Evolutionary conservation across 108 stramenopile species (phyloP).

Genomic region (Skeletonema marinoi): DNA sequence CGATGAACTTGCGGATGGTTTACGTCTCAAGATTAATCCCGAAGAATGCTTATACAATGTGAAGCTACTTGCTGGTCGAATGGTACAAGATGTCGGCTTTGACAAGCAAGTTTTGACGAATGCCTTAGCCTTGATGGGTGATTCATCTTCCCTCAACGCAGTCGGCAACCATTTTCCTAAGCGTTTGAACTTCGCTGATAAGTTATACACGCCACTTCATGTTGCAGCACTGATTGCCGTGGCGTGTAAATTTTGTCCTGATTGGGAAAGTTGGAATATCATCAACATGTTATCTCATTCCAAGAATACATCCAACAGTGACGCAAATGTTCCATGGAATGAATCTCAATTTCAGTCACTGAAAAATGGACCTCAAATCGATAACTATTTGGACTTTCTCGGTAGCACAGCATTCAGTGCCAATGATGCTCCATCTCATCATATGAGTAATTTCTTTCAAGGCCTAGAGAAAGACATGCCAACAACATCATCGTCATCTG

Average conservation of each 20-base stretch:
- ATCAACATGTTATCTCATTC: conserved; percentile 16
- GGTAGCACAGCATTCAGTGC: conserved; percentile 43
- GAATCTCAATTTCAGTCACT: conserved; percentile 44
- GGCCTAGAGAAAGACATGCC: conserved; percentile 4
- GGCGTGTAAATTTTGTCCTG: conserved; percentile 58
- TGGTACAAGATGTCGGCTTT: conserved; percentile 61
- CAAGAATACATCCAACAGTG: not conserved
- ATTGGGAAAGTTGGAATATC: conserved; percentile 54
- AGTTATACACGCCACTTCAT: conserved; percentile 36
- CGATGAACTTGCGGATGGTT: not conserved
- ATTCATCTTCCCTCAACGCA: not conserved
- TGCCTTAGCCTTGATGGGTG: conserved; percentile 55
- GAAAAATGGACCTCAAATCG: conserved; percentile 46
- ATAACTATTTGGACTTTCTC: conserved; percentile 54
- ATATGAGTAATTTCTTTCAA: conserved; percentile 25
- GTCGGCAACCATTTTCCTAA: conserved; percentile 1
- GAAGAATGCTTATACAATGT: conserved; percentile 38
- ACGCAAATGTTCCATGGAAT: conserved; percentile 48
- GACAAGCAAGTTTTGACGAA: conserved; percentile 56
- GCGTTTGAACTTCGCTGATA: conserved; percentile 15
- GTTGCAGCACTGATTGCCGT: conserved; percentile 59
- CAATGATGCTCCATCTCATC: conserved; percentile 1
- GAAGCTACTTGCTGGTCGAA: conserved; percentile 46
- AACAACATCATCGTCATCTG: not conserved
- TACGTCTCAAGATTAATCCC: not conserved